Conservation (phyloP, 768 basidiomycete genomes). For the Auricularia auricula-judae region DNA sequence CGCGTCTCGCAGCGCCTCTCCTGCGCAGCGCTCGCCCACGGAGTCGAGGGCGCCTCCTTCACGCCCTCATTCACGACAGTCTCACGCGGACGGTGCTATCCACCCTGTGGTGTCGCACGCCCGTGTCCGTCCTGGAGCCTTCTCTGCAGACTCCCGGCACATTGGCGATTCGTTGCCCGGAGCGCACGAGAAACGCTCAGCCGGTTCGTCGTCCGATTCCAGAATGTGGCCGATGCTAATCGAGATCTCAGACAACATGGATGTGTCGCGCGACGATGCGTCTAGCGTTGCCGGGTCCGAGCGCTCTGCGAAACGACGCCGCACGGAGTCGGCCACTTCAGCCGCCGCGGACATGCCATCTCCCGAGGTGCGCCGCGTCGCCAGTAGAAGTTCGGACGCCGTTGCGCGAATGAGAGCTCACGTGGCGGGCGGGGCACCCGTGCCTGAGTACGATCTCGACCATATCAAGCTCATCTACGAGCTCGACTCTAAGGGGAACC, state of each 20-base stretch:
- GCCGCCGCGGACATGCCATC: neutral
- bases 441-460: neutral
- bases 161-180: too few species aligned
- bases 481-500: neutral
- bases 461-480: neutral
- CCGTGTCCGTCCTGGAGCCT: too few species aligned
- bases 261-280: neutral
- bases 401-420: neutral
- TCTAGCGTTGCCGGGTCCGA: neutral
- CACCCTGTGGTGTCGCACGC: too few species aligned
- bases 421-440: neutral
- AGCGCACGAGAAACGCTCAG: too few species aligned
- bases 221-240: too few species aligned
- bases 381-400: neutral
- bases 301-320: neutral
- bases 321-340: neutral
- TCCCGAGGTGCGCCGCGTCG: neutral
- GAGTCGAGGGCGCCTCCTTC: too few species aligned
- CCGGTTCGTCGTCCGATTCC: too few species aligned
- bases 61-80: too few species aligned
- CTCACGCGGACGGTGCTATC: too few species aligned
- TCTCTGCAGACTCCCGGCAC: too few species aligned
- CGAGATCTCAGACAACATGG: too few species aligned
- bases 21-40: too few species aligned
- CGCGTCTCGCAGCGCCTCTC: neutral